phyloP scores from a whole-genome alignment of 2,329 filamentous ascomycete species.

The Didymella sp. region DNA sequence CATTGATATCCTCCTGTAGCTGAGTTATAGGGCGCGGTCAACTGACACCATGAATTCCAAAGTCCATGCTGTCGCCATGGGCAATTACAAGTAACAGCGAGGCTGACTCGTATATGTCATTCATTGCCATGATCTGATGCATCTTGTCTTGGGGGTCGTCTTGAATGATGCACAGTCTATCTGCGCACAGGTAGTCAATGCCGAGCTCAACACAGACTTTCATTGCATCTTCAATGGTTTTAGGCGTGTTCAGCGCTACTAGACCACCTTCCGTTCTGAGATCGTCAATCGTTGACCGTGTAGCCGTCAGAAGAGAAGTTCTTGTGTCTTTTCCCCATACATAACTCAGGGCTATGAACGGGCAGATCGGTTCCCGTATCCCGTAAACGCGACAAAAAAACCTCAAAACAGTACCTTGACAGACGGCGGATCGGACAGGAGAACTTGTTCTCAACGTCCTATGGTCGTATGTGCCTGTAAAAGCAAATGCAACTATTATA shows the following conservation, averaged over 20 bases:
- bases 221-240: conserved; percentile 1
- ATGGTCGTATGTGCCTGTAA: background rate
- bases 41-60: background rate
- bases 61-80: conserved; percentile 1
- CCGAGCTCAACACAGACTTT: background rate
- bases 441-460: conserved; percentile 2
- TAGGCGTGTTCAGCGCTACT: background rate
- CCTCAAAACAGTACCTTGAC: too few relatives aligned
- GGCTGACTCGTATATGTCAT: background rate
- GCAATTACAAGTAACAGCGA: background rate
- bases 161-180: conserved; percentile 10
- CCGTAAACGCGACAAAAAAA: too few relatives aligned
- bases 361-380: background rate
- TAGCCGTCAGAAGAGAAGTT: background rate
- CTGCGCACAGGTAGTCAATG: conserved; percentile 6
- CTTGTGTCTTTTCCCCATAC: background rate
- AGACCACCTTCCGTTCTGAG: background rate
- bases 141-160: conserved; percentile 3
- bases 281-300: background rate
- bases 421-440: too few relatives aligned
- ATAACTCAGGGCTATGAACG: conserved; percentile 46
- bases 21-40: background rate
- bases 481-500: too few relatives aligned
- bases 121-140: background rate
- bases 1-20: background rate